Percentiles rank a stretch among this genome's conserved stretches.
Evolutionary conservation across 371 early-diverging fungal species (phyloP).

Genomic region (Lichtheimia corymbifera): DNA sequence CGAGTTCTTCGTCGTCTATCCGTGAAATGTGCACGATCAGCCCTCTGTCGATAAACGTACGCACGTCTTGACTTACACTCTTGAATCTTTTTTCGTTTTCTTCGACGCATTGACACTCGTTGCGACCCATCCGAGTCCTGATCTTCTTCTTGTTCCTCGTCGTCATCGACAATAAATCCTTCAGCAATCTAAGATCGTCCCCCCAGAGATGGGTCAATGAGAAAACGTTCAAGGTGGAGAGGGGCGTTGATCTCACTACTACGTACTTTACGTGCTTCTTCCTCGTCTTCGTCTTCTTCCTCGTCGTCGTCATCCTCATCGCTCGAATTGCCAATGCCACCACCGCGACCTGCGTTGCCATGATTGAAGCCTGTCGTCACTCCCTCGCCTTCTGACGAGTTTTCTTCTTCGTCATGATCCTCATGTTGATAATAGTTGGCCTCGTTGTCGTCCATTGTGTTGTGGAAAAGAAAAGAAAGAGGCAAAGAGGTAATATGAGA

Average conservation of each 20-base stretch:
- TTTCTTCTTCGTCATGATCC: conserved; percentile 8
- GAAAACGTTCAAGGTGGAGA: background rate
- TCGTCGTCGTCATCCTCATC: conserved; percentile 63
- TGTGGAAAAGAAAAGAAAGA: background rate
- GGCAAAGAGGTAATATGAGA: background rate
- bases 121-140: conserved; percentile 34
- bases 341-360: conserved; percentile 43
- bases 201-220: background rate
- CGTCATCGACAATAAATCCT: conserved; percentile 70
- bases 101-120: conserved; percentile 39
- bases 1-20: conserved; percentile 67
- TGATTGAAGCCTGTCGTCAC: conserved; percentile 49
- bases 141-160: conserved; percentile 60
- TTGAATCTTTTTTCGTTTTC: conserved; percentile 53
- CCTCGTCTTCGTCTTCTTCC: conserved; percentile 60
- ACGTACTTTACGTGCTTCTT: conserved; percentile 49
- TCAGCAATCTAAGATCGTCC: conserved; percentile 51
- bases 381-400: conserved; percentile 45
- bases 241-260: background rate
- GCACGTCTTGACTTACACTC: conserved; percentile 28
- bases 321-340: conserved; percentile 47
- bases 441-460: conserved; percentile 9
- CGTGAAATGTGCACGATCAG: conserved; percentile 6
- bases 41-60: background rate
- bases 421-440: conserved; percentile 7